phyloP scores from a whole-genome alignment of 2,329 filamentous ascomycete genomes.

The Colletotrichum shisoi region DNA sequence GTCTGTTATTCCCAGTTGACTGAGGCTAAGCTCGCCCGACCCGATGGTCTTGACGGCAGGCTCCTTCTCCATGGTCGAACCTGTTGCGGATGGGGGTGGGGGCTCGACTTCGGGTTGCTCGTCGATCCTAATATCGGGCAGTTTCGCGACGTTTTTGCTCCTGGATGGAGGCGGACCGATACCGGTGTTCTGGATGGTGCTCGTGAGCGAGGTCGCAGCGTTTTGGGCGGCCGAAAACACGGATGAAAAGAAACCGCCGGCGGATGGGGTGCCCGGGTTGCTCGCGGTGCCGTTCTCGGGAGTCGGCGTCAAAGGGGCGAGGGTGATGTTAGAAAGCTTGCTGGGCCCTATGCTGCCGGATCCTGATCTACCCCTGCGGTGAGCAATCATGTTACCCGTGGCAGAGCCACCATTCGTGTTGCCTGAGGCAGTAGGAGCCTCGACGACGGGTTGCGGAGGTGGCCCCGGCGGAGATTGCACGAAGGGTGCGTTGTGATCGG shows the following conservation, averaged over 20 bases:
- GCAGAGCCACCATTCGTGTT: slow-evolving; percentile 66
- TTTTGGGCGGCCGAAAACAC: slow-evolving; percentile 93
- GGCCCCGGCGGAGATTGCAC: slow-evolving; percentile 21
- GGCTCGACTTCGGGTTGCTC: slow-evolving; percentile 56
- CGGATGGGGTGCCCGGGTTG: slow-evolving; percentile 58
- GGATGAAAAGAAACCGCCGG: slow-evolving; percentile 87
- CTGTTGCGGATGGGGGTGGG: slow-evolving; percentile 41
- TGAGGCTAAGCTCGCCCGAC: slow-evolving; percentile 85
- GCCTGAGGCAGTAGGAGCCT: slow-evolving; percentile 42
- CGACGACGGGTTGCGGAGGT: slow-evolving; percentile 38
- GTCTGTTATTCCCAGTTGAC: slow-evolving; percentile 82
- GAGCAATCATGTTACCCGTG: slow-evolving; percentile 76
- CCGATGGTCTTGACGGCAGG: slow-evolving; percentile 89
- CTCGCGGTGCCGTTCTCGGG: slow-evolving; percentile 67
- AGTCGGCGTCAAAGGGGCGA: slow-evolving; percentile 77
- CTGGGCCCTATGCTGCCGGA: slow-evolving; percentile 72
- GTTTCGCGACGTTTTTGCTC: slow-evolving; percentile 50
- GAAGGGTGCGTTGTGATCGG: slow-evolving; percentile 49
- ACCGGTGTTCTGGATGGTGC: slow-evolving; percentile 73
- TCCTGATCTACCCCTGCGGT: slow-evolving; percentile 64
- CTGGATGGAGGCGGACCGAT: slow-evolving; percentile 55
- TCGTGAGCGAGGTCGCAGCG: slow-evolving; percentile 79
- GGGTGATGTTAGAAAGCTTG: slow-evolving; percentile 82
- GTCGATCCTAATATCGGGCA: slow-evolving; percentile 47
- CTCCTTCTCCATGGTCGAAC: slow-evolving; percentile 62